Evolutionary conservation across 1,284 basidiomycete genomes (phyloP).

Genomic region (Ustilago tritici): DNA sequence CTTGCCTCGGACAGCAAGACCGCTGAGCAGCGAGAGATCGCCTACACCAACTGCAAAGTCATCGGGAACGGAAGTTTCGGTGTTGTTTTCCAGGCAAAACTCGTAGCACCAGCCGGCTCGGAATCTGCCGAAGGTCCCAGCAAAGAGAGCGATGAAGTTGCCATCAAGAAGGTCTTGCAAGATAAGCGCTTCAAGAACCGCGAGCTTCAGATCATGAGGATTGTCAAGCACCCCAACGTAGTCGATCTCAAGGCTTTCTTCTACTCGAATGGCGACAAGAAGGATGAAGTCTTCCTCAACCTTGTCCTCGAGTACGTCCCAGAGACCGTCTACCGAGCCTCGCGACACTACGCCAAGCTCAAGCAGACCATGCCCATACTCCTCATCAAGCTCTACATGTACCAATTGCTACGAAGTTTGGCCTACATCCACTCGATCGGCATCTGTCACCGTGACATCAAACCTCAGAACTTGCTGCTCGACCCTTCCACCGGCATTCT

Average conservation of each 20-base stretch:
- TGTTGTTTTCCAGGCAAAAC: slow-evolving; percentile 86
- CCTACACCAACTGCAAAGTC: slow-evolving; percentile 97
- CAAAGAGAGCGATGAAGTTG: slow-evolving; percentile 76
- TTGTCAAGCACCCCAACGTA: slow-evolving; percentile 96
- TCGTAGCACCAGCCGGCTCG: slow-evolving; percentile 71
- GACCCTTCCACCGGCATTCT: slow-evolving; percentile 96
- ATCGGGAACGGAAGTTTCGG: slow-evolving; percentile 99
- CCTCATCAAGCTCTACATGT: slow-evolving; percentile 98
- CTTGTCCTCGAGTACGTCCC: slow-evolving; percentile 99
- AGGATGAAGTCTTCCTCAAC: slow-evolving; percentile 99
- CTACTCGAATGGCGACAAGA: slow-evolving; percentile 99
- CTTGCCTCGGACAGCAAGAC: slow-evolving; percentile 93
- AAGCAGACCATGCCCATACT: slow-evolving; percentile 99
- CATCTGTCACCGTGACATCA: slow-evolving; percentile 91
- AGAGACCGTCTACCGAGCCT: slow-evolving; percentile 98
- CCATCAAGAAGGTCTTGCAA: slow-evolving; percentile 99
- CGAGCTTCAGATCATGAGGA: slow-evolving; percentile 99
- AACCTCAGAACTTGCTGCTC: slow-evolving; percentile 96
- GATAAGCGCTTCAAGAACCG: slow-evolving; percentile 99
- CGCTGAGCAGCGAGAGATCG: slow-evolving; percentile 86
- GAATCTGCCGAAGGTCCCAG: slow-evolving; percentile 43
- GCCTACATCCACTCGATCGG: slow-evolving; percentile 98
- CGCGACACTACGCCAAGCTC: slow-evolving; percentile 98
- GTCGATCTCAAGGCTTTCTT: slow-evolving; percentile 98
- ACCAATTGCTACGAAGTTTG: slow-evolving; percentile 94